phyloP scores from a whole-genome alignment of 2,329 filamentous ascomycete species.

The Sordariomycetes sp. region DNA sequence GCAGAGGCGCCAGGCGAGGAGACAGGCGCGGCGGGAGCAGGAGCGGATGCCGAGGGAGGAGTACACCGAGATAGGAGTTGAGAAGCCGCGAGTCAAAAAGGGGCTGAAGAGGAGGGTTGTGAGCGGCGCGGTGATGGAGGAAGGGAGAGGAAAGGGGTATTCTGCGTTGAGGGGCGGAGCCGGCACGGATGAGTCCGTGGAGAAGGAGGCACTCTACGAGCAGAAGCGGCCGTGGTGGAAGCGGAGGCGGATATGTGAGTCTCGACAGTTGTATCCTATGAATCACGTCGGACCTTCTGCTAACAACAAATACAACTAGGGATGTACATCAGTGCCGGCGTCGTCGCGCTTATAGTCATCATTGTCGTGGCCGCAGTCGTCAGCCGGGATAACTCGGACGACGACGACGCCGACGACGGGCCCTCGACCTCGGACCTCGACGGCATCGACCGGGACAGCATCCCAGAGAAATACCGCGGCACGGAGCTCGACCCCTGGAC shows the following conservation, averaged over 20 bases:
- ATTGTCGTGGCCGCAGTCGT: conserved; percentile 54
- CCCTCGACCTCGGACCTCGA: conserved; percentile 25
- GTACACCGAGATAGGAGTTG: conserved; percentile 13
- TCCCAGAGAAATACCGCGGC: conserved; percentile 42
- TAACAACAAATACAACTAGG: conserved; percentile 20
- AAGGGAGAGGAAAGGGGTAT: conserved; percentile 42
- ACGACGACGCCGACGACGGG: conserved; percentile 11
- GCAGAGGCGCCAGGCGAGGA: conserved; percentile 38
- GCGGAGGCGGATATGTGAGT: conserved; percentile 5
- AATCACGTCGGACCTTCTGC: background rate
- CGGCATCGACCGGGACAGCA: conserved; percentile 12
- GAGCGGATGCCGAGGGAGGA: conserved; percentile 21
- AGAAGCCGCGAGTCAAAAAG: conserved; percentile 7
- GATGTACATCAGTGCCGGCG: conserved; percentile 39
- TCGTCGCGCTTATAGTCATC: conserved; percentile 50
- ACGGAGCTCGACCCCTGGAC: conserved; percentile 56
- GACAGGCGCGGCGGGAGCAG: conserved; percentile 17
- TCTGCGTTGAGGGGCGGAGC: conserved; percentile 28
- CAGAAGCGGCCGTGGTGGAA: conserved; percentile 4
- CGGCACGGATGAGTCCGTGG: conserved; percentile 32
- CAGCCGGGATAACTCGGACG: conserved; percentile 18
- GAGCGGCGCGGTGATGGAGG: conserved; percentile 57
- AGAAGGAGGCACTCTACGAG: conserved; percentile 23
- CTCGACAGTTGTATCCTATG: background rate
- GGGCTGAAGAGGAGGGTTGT: conserved; percentile 48